Evolutionary conservation across 148 eudicot species (phyloP), one percentile per base, ranked within the genome.

Genomic region (Limonium bicolor): DNA sequence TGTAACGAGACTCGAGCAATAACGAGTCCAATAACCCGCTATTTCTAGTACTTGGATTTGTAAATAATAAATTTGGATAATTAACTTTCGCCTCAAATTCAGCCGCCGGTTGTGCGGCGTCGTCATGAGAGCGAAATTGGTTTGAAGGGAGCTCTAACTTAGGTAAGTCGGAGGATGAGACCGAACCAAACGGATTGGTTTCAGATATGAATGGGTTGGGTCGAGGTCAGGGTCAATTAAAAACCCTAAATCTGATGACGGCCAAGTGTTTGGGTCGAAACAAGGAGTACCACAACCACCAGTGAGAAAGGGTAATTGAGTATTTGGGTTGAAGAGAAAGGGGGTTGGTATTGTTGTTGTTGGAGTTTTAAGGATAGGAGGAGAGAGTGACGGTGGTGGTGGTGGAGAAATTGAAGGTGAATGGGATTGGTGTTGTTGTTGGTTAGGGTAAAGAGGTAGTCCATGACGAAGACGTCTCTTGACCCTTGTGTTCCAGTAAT

Each of bases 401-500:
- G 49, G 20, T 23, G 26, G 40, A 4, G 31, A 54, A 10, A 14
- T 3, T 25, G 38, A 48, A 25, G 29, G 26, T 2, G 58, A 26
- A 33, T 30, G 10, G 4, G 36, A 34, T 24, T 27, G 31, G 19
- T 15, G 19, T 43, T 45, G 61, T 9, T 36, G 7, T 30, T 63
- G 61, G n/a, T 58, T 66, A n/a, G 96, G 94, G 71, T 87, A 87
- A 16, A 87, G 66, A 5, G 96, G 90, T 27, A 87, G 62, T 0
- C 94, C 94, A 3, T 88, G 92, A 0, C 96, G 66, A 11, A 69
- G 66, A 17, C 93, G 73, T 20, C 96, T 63, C 55, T 87, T 87
- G 13, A 83, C 58, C 44, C 96, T 65, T 0, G 96, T 87, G 53
- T 87, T 83, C 96, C 96, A 87, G 46, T 87, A 87, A 29, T 87